A percentile compares a stretch with the other conserved stretches of the same genome.
Conservation (phyloP, 805 yeast species). For the Wickerhamomyces rabaulensis region DNA sequence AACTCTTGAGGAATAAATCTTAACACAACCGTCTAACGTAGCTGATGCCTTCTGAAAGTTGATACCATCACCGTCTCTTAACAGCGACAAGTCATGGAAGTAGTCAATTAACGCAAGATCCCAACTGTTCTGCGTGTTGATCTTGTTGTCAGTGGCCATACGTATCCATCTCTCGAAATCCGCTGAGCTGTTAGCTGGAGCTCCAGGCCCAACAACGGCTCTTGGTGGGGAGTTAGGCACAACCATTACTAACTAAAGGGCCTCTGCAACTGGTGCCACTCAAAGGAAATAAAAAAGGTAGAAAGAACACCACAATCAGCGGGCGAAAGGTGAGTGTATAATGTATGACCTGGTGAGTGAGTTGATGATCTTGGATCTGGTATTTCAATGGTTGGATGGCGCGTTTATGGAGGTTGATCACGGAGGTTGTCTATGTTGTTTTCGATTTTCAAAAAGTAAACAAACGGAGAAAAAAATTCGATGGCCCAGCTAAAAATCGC, state of each 20-base stretch:
- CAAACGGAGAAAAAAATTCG: constrained; percentile 2
- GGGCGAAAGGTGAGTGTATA: background rate
- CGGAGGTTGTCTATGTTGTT: background rate
- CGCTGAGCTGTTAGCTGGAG: constrained; percentile 5
- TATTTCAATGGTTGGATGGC: background rate
- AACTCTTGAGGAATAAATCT: constrained; percentile 84
- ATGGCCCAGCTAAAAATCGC: background rate
- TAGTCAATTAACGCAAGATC: constrained; percentile 87
- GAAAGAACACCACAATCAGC: background rate
- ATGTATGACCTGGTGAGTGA: background rate
- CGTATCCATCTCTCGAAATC: constrained; percentile 75
- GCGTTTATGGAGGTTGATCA: background rate
- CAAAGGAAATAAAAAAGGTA: background rate
- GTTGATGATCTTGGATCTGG: background rate
- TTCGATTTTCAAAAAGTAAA: constrained; percentile 2
- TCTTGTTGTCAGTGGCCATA: constrained; percentile 78
- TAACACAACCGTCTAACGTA: constrained; percentile 91
- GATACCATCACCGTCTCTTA: constrained; percentile 68
- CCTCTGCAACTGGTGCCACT: background rate
- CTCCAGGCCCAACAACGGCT: constrained; percentile 6
- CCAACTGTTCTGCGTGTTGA: constrained; percentile 85
- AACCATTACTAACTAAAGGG: constrained; percentile 18
- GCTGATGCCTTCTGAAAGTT: constrained; percentile 90
- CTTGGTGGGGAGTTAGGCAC: constrained; percentile 7
- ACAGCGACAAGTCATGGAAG: constrained; percentile 74